phyloP scores from a whole-genome alignment of 306 rosid species.

The Sechiopsis laciniata region DNA sequence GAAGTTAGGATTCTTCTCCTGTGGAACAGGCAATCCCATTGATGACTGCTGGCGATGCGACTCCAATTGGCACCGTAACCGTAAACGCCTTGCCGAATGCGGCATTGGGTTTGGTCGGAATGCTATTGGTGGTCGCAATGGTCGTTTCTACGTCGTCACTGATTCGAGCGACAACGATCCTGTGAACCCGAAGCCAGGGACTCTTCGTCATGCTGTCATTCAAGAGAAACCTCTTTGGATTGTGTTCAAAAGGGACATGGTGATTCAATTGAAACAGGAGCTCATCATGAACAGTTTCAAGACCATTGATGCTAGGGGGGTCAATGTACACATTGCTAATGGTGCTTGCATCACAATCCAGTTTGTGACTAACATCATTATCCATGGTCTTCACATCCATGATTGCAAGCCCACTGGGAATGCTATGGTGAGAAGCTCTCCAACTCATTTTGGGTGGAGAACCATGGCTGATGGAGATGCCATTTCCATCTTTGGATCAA shows the following conservation, averaged over 20 bases:
- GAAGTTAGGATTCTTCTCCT: constrained; percentile 83
- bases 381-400: constrained; percentile 95
- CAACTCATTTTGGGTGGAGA: constrained; percentile 90
- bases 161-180: constrained; percentile 77
- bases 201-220: constrained; percentile 86
- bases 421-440: constrained; percentile 97
- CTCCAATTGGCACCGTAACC: constrained; percentile 67
- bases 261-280: constrained; percentile 88
- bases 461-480: constrained; percentile 99
- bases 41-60: constrained; percentile 99
- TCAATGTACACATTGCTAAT: constrained; percentile 89
- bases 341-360: constrained; percentile 89
- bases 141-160: constrained; percentile 85
- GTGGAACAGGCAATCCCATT: constrained; percentile 97
- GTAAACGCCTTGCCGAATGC: constrained; percentile 96
- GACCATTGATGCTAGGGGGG: constrained; percentile 93
- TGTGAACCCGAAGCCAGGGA: constrained; percentile 90
- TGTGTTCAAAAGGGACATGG: constrained; percentile 97
- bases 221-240: constrained; percentile 93
- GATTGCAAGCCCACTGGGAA: constrained; percentile 96
- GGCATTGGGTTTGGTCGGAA: constrained; percentile 94
- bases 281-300: constrained; percentile 90
- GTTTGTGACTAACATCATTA: constrained; percentile 70
- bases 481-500: constrained; percentile 82
- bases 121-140: constrained; percentile 94